Conservation (phyloP, 345 rosid species). For the Zanthoxylum bungeanum region DNA sequence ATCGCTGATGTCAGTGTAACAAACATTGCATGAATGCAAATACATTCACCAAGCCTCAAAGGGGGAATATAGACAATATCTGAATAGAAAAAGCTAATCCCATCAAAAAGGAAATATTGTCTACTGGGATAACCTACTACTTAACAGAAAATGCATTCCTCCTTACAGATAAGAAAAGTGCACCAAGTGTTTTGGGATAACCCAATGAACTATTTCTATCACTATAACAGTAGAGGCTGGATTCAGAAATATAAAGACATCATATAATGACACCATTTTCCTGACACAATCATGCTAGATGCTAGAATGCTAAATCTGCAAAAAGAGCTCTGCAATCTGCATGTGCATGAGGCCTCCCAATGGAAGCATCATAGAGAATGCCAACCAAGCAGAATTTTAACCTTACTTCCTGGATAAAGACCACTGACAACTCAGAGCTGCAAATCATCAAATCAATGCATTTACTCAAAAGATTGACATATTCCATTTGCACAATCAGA, state of each 20-base stretch:
- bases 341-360: neutral
- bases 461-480: neutral
- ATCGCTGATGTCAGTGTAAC: neutral
- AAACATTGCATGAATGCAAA: neutral
- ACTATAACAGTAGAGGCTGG: neutral
- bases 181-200: too few relatives aligned
- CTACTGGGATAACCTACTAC: neutral
- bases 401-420: neutral
- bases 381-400: neutral
- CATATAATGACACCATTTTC: neutral
- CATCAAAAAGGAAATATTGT: neutral
- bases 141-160: too few relatives aligned
- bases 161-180: too few relatives aligned
- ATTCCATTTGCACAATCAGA: neutral
- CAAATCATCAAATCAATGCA: neutral
- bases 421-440: neutral
- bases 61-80: neutral
- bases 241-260: neutral
- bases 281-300: neutral
- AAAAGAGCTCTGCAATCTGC: neutral
- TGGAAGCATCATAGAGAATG: neutral
- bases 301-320: neutral
- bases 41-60: neutral
- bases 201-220: neutral
- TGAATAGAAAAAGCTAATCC: neutral